Evolutionary conservation across 2,329 filamentous ascomycete species (phyloP).

Genomic region (Colletotrichum orchidophilum): DNA sequence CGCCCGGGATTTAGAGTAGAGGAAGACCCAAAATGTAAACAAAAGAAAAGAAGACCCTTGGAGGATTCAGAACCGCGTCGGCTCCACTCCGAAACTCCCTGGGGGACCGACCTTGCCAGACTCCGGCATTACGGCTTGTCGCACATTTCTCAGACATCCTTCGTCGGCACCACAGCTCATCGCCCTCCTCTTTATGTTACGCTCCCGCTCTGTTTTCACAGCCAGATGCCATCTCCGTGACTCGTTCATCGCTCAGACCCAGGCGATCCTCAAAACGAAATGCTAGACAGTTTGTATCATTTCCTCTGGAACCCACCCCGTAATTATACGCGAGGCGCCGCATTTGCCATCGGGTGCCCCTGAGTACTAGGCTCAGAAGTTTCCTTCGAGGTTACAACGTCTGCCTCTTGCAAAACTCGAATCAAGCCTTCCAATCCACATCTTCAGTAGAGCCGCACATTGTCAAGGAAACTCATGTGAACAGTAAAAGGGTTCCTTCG

Average conservation of each 20-base stretch:
- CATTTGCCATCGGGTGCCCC: neutral
- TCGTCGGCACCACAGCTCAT: neutral
- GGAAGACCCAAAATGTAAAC: neutral
- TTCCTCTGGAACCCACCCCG: neutral
- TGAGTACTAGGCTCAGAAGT: neutral
- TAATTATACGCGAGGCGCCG: neutral
- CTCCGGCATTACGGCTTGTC: neutral
- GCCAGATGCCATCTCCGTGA: neutral
- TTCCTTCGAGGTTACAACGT: neutral
- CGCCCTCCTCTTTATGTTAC: too few species aligned
- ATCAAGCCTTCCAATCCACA: too few species aligned
- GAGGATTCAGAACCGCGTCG: conserved; percentile 1
- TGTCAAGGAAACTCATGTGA: neutral
- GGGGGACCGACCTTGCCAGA: too few species aligned
- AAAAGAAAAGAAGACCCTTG: neutral
- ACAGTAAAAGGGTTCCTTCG: conserved; percentile 26
- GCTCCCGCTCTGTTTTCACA: neutral
- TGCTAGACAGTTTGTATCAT: neutral
- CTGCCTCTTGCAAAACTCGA: too few species aligned
- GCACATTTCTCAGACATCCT: neutral
- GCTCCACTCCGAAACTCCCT: neutral
- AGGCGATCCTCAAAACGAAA: conserved; percentile 12
- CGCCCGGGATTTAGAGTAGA: neutral
- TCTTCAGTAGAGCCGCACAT: too few species aligned
- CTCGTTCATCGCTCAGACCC: neutral